Base-by-base conservation (phyloP, 2,329 filamentous ascomycete species). In the Cadophora sp. region DNA sequence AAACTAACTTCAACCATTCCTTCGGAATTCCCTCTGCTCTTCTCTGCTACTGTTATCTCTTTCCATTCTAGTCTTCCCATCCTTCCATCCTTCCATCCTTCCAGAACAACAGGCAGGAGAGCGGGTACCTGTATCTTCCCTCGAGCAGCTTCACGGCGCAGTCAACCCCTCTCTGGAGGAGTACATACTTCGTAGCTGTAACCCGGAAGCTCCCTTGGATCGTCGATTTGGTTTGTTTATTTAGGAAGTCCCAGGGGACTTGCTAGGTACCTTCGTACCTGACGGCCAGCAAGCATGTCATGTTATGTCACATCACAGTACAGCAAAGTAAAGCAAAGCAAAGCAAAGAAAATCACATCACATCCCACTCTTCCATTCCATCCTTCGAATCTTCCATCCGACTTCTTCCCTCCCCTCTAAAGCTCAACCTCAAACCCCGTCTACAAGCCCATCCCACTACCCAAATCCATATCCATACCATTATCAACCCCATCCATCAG, bases 1-100 rank as follows among this genome's bases (percentile, higher is more conserved):
- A 39, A 39, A 22, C 30, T 41, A 58, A 58, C 33, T 58, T 58
- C 33, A 58, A 58, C 55, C 55, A 24, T 43, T n/a, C 20, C 55
- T 58, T 58, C 36, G 33, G 55, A 43, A 58, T 22, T 56, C 36
- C 30, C n/a, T 24, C n/a, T n/a, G n/a, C n/a, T 55, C 18, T 14
- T 56, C 33, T 39, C 53, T 39, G 13, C 22, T 20, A 3, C 30
- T 30, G 20, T 56, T 56, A 36, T 39, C 53, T 56, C n/a, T 20
- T 48, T 48, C 43, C 43, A 18, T 6, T 6, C 14, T 45, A 45
- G 9, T n/a, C 4, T 4, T 14, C 13, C 18, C 8, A 45, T n/a
- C 16, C 18, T 18, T 2, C 9, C 45, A 20, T 48, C 30, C 33
- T 22, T 56, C 53, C 30, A 41, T 56, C 53, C 53, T 56, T 56